phyloP scores from a whole-genome alignment of 2,329 filamentous ascomycete genomes.

The Ophiostoma piceae region DNA sequence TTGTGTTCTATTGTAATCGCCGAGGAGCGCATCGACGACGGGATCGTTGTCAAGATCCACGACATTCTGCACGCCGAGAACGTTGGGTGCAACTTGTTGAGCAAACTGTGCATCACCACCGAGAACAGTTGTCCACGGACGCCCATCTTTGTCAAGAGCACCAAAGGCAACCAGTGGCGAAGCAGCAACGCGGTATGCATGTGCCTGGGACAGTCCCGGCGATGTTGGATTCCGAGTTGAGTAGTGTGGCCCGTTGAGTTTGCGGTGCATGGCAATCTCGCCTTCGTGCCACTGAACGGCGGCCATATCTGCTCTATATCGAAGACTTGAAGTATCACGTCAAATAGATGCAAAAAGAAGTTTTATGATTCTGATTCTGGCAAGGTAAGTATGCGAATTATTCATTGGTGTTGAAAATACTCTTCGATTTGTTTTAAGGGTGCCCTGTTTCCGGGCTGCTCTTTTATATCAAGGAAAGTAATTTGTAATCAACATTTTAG shows the following conservation, averaged over 20 bases:
- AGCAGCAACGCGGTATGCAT: slow-evolving; percentile 54
- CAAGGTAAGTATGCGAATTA: slow-evolving; percentile 14
- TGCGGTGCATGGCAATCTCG: slow-evolving; percentile 59
- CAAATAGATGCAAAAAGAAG: not conserved
- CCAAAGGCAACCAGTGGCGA: slow-evolving; percentile 69
- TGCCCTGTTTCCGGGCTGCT: too few species aligned
- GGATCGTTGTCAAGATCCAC: slow-evolving; percentile 64
- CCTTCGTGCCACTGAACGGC: slow-evolving; percentile 54
- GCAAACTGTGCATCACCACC: slow-evolving; percentile 69
- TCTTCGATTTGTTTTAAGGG: too few species aligned
- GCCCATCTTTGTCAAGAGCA: slow-evolving; percentile 57
- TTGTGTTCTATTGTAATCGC: slow-evolving; percentile 34
- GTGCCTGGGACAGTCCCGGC: slow-evolving; percentile 56
- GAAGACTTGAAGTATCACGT: not conserved
- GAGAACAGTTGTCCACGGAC: slow-evolving; percentile 74
- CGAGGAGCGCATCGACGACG: slow-evolving; percentile 59
- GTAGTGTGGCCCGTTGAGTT: slow-evolving; percentile 52
- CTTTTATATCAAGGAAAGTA: not conserved
- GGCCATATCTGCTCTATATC: not conserved
- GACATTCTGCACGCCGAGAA: slow-evolving; percentile 58
- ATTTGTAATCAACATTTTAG: not conserved
- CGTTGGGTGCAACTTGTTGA: slow-evolving; percentile 53
- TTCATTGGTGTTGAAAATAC: not conserved
- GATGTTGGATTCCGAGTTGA: slow-evolving; percentile 59
- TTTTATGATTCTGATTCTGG: not conserved